phyloP scores from a whole-genome alignment of 495 filamentous ascomycete genomes.

The Bacidia rubella region DNA sequence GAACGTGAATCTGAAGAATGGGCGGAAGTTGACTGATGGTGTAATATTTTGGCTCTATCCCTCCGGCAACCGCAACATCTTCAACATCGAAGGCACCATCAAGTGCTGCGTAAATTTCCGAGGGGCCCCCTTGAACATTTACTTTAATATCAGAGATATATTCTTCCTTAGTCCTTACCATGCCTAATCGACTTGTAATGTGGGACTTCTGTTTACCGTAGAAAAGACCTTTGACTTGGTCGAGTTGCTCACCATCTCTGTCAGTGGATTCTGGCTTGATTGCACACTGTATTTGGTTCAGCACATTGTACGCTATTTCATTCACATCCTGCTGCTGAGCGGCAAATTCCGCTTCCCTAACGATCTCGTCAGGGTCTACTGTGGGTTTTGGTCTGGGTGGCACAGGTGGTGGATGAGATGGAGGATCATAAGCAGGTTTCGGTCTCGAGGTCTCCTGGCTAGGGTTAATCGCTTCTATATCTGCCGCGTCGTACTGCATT shows the following conservation, averaged over 20 bases:
- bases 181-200: conserved; percentile 31
- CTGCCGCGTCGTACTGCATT: neutral
- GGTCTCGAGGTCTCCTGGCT: conserved; percentile 1
- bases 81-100: conserved; percentile 73
- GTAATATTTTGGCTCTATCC: conserved; percentile 52
- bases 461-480: conserved; percentile 11
- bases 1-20: conserved; percentile 77
- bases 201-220: conserved; percentile 44
- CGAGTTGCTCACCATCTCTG: conserved; percentile 58
- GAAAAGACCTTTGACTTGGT: conserved; percentile 59
- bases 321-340: conserved; percentile 88
- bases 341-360: conserved; percentile 45
- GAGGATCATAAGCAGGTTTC: conserved; percentile 6
- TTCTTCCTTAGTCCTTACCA: conserved; percentile 37
- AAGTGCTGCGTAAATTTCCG: conserved; percentile 70
- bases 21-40: conserved; percentile 69
- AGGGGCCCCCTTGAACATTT: conserved; percentile 43
- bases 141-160: conserved; percentile 49
- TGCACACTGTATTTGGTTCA: conserved; percentile 79
- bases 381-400: conserved; percentile 31
- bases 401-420: conserved; percentile 29
- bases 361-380: conserved; percentile 27
- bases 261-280: conserved; percentile 52
- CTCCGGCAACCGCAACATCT: conserved; percentile 50
- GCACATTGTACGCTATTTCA: conserved; percentile 83